Evolutionary conservation across 176 grass and related monocot genomes (phyloP).

Genomic region (Pontederia paniculata): DNA sequence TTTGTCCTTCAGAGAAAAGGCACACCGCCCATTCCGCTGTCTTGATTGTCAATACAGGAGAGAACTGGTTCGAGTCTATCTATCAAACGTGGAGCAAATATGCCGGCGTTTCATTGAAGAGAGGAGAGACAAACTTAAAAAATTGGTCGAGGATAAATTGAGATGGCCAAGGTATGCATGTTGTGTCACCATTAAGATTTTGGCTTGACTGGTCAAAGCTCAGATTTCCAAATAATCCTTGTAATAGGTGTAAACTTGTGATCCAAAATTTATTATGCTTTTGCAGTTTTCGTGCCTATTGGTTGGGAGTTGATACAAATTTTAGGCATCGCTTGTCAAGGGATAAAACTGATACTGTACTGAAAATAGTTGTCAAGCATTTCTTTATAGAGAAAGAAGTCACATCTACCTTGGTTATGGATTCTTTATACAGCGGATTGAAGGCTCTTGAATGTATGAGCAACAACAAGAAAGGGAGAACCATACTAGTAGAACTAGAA

Average conservation of each 20-base stretch:
- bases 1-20: slow-evolving; percentile 53
- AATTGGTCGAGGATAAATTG: slow-evolving; percentile 70
- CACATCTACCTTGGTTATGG: slow-evolving; percentile 16
- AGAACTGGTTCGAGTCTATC: slow-evolving; percentile 82
- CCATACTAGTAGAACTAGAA: slow-evolving; percentile 49
- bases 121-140: slow-evolving; percentile 64
- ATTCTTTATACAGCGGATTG: slow-evolving; percentile 15
- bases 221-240: not conserved
- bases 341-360: slow-evolving; percentile 16
- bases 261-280: not conserved
- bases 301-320: slow-evolving; percentile 13
- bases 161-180: slow-evolving; percentile 59
- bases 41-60: slow-evolving; percentile 81
- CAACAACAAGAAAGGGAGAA: slow-evolving; percentile 30
- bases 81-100: slow-evolving; percentile 94
- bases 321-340: slow-evolving; percentile 4
- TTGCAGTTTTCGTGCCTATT: slow-evolving; percentile 18
- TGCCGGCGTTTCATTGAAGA: slow-evolving; percentile 85
- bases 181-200: not conserved
- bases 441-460: slow-evolving; percentile 9
- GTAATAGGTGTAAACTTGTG: not conserved
- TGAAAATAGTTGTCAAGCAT: slow-evolving; percentile 22
- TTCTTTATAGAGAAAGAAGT: slow-evolving; percentile 21
- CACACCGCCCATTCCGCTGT: slow-evolving; percentile 77
- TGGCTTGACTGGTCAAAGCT: too few species aligned